Evolutionary conservation across 257 asterid genomes (phyloP).

Genomic region (Pogostemon cablin): DNA sequence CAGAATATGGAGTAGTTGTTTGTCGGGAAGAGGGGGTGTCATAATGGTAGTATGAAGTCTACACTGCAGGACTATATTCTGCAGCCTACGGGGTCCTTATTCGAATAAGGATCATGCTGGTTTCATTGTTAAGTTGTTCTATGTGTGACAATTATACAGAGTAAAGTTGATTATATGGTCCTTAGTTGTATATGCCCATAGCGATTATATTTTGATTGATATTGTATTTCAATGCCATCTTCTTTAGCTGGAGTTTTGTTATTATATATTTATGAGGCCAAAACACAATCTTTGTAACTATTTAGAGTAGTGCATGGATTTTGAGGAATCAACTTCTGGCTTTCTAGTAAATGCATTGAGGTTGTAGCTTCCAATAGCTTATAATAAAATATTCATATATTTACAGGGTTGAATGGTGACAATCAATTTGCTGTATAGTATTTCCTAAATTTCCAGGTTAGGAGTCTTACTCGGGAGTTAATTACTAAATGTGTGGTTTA

Average conservation of each 20-base stretch:
- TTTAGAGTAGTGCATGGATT: slow-evolving; percentile 9
- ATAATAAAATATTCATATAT: slow-evolving; percentile 9
- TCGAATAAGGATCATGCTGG: background rate
- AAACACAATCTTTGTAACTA: background rate
- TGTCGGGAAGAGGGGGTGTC: slow-evolving; percentile 4
- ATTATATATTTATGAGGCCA: slow-evolving; percentile 8
- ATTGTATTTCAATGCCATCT: slow-evolving; percentile 3
- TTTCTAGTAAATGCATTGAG: slow-evolving; percentile 5
- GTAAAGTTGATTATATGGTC: background rate
- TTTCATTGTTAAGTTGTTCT: background rate
- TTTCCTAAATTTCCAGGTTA: too few relatives aligned
- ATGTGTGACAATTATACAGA: background rate
- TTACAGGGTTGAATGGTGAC: slow-evolving; percentile 7
- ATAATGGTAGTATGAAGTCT: background rate
- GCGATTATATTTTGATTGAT: background rate
- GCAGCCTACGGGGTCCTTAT: background rate
- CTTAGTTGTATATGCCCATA: background rate
- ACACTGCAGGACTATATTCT: background rate
- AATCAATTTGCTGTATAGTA: background rate
- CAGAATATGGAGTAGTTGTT: slow-evolving; percentile 5
- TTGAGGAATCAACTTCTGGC: background rate
- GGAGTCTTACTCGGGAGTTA: too few relatives aligned
- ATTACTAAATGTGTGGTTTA: background rate
- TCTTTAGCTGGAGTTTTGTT: background rate
- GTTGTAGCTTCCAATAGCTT: background rate